Base-by-base conservation (phyloP, 345 rosid species). In the Eucalyptus microcorys region DNA sequence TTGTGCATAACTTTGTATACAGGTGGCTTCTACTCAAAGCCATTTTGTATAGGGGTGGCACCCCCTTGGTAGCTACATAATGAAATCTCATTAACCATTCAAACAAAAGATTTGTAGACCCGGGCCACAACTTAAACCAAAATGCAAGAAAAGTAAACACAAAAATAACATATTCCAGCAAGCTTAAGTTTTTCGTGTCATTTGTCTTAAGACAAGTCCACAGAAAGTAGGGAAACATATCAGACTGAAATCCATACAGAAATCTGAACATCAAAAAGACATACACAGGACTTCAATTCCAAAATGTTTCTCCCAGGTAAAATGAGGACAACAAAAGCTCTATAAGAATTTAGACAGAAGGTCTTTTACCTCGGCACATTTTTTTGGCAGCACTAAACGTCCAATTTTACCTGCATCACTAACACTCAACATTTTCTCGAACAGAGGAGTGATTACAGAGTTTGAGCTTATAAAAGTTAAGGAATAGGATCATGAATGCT, bases 391-490 rank as follows among this genome's bases (percentile, higher is more conserved):
- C 91, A 95, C 96, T 88, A 98, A 88, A 91, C 99, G 96, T 87
- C 98, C 99, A 90, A 94, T 92, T 91, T 94, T 92, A 79, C 99
- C 99, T 49, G 99, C 95, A 95, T 98, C 99, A 91, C 97, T 98
- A 86, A 94, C 98, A 94, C 98, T 98, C 92, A 98, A 92, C 94
- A 92, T 94, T 94, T 97, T 95, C 95, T 98, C 99, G 85, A 98
- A 98, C 90, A 98, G 92, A 89, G 97, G 97, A 90, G 95, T 96
- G 87, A 95, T 96, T 59, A 93, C 91, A 87, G 96, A 94, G 92
- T 96, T 94, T 87, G 99, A 95, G 90, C 99, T 97, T 92, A 26
- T 50, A 92, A 47, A 89, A 49, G 95, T 96, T 92, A 97, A 98
- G 99, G 96, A 43, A 59, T 59, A 55, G 86, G 50, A 87, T 86